Base-by-base conservation (phyloP, 1,284 basidiomycete genomes). In the Cerioporus squamosus region DNA sequence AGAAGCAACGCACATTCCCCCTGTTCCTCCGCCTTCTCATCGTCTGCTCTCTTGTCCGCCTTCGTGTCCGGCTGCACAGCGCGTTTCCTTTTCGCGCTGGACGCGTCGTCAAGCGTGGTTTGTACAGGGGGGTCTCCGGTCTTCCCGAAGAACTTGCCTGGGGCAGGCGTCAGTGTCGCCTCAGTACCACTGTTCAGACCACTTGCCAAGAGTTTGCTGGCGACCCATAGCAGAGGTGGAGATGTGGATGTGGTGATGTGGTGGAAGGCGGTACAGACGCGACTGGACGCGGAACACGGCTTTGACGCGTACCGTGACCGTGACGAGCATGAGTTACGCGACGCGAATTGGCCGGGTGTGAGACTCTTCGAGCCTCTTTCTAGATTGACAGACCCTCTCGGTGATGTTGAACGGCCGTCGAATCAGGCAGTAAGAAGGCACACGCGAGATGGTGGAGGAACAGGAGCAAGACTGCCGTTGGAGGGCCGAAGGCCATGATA, bases 111-210 rank as follows among this genome's bases (percentile, higher is more conserved):
- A 33, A 93, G 79, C 66, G 77, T 91, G 20, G 89, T 78, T 71
- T 91, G 89, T 33, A 76, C 81, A 9, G 87, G 86, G 2, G 86
- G 72, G 18, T 61, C 79, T 62, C 81, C 81, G 0, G 90, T 87
- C 86, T 90, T 88, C 51, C 81, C 77, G 62, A 92, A 84, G 79
- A 90, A 91, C 67, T 84, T 90, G 39, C 81, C 87, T 88, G 67
- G 31, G 29, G 18, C 3, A 18, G 5, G 22, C 29, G 50, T 44
- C 24, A 53, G 33, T 31, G 36, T 51, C 54, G 64, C 43, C 22
- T 15, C 26, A 15, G 4, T 14, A 9, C 14, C 26, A 31, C 12
- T 12, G 33, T 36, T 36, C 2, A 9, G 18, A 31, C 5, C 20
- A 67, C 75, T n/a, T 58, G 87, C 89, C 85, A 44, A 91, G 78